Evolutionary conservation across 345 rosid genomes (phyloP).

Genomic region (Salix udensis): DNA sequence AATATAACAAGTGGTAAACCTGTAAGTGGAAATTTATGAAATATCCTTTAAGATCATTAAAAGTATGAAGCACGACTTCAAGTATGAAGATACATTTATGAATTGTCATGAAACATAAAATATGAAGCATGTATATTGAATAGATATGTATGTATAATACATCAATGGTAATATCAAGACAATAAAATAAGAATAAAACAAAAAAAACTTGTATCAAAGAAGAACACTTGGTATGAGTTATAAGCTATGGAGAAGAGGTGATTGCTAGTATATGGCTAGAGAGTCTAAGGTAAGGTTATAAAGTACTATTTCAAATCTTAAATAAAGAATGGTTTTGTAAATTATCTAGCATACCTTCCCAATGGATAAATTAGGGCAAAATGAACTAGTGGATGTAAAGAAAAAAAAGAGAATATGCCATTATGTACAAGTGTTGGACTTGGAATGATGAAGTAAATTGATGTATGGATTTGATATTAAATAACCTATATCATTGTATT

Average conservation of each 20-base stretch:
- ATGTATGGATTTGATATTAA: too few relatives aligned
- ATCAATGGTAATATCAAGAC: not conserved
- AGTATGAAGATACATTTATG: not conserved
- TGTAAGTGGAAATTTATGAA: not conserved
- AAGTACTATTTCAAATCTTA: too few relatives aligned
- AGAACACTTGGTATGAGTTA: rapidly evolving
- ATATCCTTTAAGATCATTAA: not conserved
- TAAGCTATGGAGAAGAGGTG: not conserved
- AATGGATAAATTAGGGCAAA: too few relatives aligned
- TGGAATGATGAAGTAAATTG: too few relatives aligned
- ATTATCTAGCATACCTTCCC: too few relatives aligned
- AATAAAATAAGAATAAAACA: not conserved
- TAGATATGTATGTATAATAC: not conserved
- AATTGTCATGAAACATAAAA: not conserved
- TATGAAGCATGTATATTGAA: not conserved
- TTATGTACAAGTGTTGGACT: too few relatives aligned
- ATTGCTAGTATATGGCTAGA: too few relatives aligned
- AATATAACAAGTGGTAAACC: not conserved
- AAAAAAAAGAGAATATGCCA: too few relatives aligned
- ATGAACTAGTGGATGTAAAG: too few relatives aligned
- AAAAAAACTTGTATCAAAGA: not conserved
- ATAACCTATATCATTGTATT: too few relatives aligned
- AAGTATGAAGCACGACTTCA: rapidly evolving
- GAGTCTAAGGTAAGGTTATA: too few relatives aligned
- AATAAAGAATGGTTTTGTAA: too few relatives aligned